Evolutionary conservation across 345 rosid species (phyloP).

Genomic region (Citrus mangshanensis): DNA sequence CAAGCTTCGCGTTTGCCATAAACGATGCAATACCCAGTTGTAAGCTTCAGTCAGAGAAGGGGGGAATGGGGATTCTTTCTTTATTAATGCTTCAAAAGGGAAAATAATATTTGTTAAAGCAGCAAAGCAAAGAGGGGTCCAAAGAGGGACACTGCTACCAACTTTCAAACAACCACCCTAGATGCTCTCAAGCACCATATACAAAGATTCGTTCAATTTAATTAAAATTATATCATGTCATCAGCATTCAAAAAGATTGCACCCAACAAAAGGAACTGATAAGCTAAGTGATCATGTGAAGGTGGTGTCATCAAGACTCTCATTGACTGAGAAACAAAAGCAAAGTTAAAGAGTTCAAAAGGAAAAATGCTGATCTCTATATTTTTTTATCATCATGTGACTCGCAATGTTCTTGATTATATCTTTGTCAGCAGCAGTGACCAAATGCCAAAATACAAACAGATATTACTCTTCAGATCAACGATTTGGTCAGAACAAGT

Average conservation of each 20-base stretch:
- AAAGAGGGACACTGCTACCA: neutral
- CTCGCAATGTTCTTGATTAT: constrained; percentile 5
- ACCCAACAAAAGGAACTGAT: constrained; percentile 1
- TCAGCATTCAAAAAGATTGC: neutral
- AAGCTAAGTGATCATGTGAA: constrained; percentile 2
- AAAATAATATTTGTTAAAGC: neutral
- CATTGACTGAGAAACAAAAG: neutral
- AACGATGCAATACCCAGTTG: constrained; percentile 20
- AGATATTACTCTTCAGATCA: neutral
- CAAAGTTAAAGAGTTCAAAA: neutral
- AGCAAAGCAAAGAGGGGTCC: neutral
- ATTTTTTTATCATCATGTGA: constrained; percentile 11
- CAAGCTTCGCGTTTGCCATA: constrained; percentile 21
- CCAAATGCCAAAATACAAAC: neutral
- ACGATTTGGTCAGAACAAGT: neutral
- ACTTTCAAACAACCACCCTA: constrained; percentile 13
- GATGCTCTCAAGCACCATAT: constrained; percentile 25
- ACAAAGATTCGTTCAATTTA: neutral
- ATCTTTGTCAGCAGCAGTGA: constrained; percentile 14
- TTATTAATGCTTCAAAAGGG: neutral
- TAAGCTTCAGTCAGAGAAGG: constrained; percentile 2
- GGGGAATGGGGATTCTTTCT: neutral
- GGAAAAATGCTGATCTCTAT: constrained; percentile 9
- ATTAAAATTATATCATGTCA: neutral
- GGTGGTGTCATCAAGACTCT: neutral